phyloP scores from a whole-genome alignment of 352 stramenopile species.

The Thalassiosira mediterranea region DNA sequence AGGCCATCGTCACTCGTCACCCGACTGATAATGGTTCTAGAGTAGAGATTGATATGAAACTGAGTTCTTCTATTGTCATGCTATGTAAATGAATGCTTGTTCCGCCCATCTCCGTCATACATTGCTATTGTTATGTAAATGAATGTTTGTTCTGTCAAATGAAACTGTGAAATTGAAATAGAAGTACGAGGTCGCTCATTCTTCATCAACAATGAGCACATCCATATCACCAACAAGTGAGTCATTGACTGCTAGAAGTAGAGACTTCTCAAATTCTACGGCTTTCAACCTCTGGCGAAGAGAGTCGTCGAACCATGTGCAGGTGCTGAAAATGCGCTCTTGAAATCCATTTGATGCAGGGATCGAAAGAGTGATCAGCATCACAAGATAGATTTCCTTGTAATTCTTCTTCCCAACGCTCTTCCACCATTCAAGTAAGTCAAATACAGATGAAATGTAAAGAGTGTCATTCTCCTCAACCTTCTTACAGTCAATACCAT shows the following conservation, averaged over 20 bases:
- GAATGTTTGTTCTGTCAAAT: too few relatives aligned
- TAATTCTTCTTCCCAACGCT: neutral
- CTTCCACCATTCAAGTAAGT: conserved; percentile 13
- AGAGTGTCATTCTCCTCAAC: conserved; percentile 3
- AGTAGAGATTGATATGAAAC: too few relatives aligned
- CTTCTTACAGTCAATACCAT: conserved; percentile 11
- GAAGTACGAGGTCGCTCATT: too few relatives aligned
- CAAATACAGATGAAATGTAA: conserved; percentile 14
- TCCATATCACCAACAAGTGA: too few relatives aligned
- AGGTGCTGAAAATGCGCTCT: conserved; percentile 17
- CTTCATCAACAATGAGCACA: too few relatives aligned
- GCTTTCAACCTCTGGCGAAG: conserved; percentile 9
- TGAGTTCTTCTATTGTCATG: too few relatives aligned
- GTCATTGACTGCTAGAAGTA: conserved; percentile 17
- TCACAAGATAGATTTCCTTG: neutral
- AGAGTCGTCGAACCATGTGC: conserved; percentile 15
- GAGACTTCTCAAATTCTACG: conserved; percentile 3
- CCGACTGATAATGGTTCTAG: too few relatives aligned
- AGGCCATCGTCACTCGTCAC: conserved; percentile 47
- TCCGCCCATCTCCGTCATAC: too few relatives aligned
- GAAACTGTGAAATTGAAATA: too few relatives aligned
- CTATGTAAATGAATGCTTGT: too few relatives aligned
- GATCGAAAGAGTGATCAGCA: conserved; percentile 1
- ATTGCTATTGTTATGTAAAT: too few relatives aligned
- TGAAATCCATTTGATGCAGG: conserved; percentile 8